These are phyloP conservation scores for Aspergillus arachidicola DNA, from an alignment of 2,329 filamentous ascomycete genomes.

Conservation along the genomic window DNA sequence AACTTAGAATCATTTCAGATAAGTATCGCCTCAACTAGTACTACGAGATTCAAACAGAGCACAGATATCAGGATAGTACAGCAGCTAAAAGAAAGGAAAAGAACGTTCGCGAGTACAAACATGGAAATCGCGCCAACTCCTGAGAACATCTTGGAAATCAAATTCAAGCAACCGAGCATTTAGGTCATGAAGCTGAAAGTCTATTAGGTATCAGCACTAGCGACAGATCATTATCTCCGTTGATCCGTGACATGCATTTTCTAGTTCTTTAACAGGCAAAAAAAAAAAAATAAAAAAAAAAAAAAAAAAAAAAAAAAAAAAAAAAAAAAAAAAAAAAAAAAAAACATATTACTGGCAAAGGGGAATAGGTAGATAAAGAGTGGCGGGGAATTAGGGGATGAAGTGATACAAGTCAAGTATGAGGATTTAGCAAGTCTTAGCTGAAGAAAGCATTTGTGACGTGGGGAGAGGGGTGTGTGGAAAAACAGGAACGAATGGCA, in stretches of 20 bases:
- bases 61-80: not conserved
- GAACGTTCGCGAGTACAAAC: not conserved
- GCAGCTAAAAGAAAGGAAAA: not conserved
- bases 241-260: slow-evolving; percentile 31
- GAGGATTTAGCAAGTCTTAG: not conserved
- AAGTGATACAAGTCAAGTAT: not conserved
- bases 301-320: slow-evolving; percentile 1
- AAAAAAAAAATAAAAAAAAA: slow-evolving; percentile 4
- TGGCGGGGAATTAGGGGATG: not conserved
- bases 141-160: slow-evolving; percentile 6
- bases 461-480: too few species aligned
- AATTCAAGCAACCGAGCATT: slow-evolving; percentile 19
- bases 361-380: slow-evolving; percentile 1
- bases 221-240: slow-evolving; percentile 29
- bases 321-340: slow-evolving; percentile 4
- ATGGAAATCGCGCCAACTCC: not conserved
- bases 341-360: not conserved
- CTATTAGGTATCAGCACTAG: slow-evolving; percentile 35
- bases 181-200: slow-evolving; percentile 28
- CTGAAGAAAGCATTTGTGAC: not conserved
- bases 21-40: not conserved
- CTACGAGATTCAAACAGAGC: not conserved
- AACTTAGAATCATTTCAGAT: not conserved
- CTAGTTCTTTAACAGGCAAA: slow-evolving; percentile 24
- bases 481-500: not conserved